Conservation (phyloP, 2,329 filamentous ascomycete genomes). For the Trichoderma atroviride region DNA sequence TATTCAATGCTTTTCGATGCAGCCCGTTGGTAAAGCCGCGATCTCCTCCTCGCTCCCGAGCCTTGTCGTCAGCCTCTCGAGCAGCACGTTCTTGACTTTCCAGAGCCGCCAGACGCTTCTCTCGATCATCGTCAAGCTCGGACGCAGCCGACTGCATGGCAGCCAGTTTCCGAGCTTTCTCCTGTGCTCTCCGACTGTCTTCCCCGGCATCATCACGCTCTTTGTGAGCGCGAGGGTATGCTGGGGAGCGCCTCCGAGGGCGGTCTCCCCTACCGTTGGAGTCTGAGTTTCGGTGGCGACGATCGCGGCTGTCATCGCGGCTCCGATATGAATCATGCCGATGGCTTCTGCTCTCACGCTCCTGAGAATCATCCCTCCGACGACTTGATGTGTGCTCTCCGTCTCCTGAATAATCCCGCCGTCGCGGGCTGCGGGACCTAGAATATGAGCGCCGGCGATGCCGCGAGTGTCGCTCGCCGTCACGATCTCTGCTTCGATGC, state of each 20-base stretch:
- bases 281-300: constrained; percentile 31
- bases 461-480: constrained; percentile 34
- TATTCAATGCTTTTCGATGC: constrained; percentile 59
- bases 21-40: constrained; percentile 66
- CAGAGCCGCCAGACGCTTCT: constrained; percentile 66
- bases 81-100: constrained; percentile 66
- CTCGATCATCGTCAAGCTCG: constrained; percentile 71
- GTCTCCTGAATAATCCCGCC: constrained; percentile 27
- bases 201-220: constrained; percentile 25
- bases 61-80: constrained; percentile 67
- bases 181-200: constrained; percentile 48
- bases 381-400: constrained; percentile 32
- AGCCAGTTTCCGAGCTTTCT: constrained; percentile 67
- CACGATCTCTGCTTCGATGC: constrained; percentile 47
- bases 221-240: constrained; percentile 7
- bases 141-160: constrained; percentile 73
- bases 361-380: constrained; percentile 30
- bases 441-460: constrained; percentile 51
- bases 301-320: constrained; percentile 37
- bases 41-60: constrained; percentile 64
- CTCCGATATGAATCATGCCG: constrained; percentile 28
- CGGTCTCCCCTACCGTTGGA: constrained; percentile 36
- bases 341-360: constrained; percentile 28
- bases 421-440: constrained; percentile 48
- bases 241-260: constrained; percentile 34